Conservation (phyloP, 2,329 filamentous ascomycete species). For the Onygenales sp. region DNA sequence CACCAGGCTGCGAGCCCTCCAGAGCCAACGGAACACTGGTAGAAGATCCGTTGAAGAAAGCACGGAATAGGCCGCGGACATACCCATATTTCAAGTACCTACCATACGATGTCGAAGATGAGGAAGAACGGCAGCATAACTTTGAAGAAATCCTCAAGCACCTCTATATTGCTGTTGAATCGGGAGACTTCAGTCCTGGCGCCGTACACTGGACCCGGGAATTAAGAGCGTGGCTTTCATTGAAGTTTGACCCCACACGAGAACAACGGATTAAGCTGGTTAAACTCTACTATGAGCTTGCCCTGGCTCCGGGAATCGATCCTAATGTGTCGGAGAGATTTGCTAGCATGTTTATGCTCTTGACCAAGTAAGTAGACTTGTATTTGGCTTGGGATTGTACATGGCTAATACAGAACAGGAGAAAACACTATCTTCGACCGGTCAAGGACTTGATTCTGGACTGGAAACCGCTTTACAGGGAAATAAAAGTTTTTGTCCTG, state of each 20-base stretch:
- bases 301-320: conserved; percentile 82
- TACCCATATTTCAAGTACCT: conserved; percentile 88
- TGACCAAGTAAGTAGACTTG: conserved; percentile 66
- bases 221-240: conserved; percentile 84
- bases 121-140: conserved; percentile 65
- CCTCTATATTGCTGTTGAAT: conserved; percentile 81
- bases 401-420: conserved; percentile 45
- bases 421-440: conserved; percentile 90
- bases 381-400: neutral
- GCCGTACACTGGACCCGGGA: conserved; percentile 96
- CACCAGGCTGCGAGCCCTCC: conserved; percentile 53
- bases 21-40: conserved; percentile 41
- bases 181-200: conserved; percentile 88
- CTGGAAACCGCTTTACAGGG: conserved; percentile 87
- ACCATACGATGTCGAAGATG: conserved; percentile 79
- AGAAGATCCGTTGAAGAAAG: conserved; percentile 47
- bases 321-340: conserved; percentile 76
- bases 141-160: conserved; percentile 84
- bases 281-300: conserved; percentile 87
- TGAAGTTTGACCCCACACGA: conserved; percentile 94
- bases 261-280: conserved; percentile 75
- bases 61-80: conserved; percentile 68
- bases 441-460: conserved; percentile 84
- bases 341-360: conserved; percentile 86
- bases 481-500: conserved; percentile 81